Percentiles rank a stretch among this genome's conserved stretches.
phyloP scores from a whole-genome alignment of 2,329 filamentous ascomycete genomes.

The Exophiala phaeomuriformis region DNA sequence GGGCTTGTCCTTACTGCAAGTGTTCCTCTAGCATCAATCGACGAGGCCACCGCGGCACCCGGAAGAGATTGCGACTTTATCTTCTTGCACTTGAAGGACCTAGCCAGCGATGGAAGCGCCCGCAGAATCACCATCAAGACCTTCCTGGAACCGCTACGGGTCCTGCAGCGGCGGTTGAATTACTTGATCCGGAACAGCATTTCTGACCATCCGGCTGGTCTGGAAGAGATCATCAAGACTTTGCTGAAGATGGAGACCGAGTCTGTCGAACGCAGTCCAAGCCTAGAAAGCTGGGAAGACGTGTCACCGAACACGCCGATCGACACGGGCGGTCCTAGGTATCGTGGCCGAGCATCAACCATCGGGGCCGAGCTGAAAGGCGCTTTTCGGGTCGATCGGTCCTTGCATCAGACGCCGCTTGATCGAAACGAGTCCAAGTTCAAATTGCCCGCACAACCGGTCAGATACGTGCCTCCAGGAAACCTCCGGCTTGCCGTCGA shows the following conservation, averaged over 20 bases:
- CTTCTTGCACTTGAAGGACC: constrained; percentile 69
- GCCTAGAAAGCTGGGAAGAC: constrained; percentile 87
- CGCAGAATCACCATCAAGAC: constrained; percentile 81
- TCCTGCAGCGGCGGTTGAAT: constrained; percentile 78
- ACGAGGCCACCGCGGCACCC: constrained; percentile 81
- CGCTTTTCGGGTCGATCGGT: constrained; percentile 56
- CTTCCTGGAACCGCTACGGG: constrained; percentile 77
- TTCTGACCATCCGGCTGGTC: constrained; percentile 59
- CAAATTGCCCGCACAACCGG: constrained; percentile 70
- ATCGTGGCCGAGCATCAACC: constrained; percentile 22
- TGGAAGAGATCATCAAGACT: constrained; percentile 63
- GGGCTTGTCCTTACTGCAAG: constrained; percentile 80
- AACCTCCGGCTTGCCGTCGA: constrained; percentile 71
- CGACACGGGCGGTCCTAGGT: constrained; percentile 49
- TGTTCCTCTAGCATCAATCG: constrained; percentile 66
- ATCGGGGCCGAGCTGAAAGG: constrained; percentile 43
- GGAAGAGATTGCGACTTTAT: constrained; percentile 91
- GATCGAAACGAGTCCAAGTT: constrained; percentile 54
- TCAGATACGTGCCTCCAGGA: constrained; percentile 74
- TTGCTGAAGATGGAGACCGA: constrained; percentile 68
- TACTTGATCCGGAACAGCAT: constrained; percentile 75
- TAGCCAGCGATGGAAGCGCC: constrained; percentile 55
- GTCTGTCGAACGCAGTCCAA: constrained; percentile 56
- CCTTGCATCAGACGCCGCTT: constrained; percentile 41
- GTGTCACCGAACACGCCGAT: constrained; percentile 54